phyloP scores from a whole-genome alignment of 2,329 filamentous ascomycete species.

The Aspergillus neoniger region DNA sequence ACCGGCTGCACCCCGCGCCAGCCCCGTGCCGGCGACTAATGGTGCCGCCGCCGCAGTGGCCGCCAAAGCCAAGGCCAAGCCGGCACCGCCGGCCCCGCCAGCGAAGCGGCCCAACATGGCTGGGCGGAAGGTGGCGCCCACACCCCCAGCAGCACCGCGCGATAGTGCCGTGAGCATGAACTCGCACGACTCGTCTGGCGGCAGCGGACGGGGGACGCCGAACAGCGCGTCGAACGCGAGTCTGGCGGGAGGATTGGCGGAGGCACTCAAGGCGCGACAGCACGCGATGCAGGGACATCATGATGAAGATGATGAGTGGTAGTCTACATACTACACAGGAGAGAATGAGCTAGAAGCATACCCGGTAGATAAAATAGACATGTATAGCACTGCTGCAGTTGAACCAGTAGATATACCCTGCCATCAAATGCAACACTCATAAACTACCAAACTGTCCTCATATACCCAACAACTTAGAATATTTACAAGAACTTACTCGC shows the following conservation, averaged over 20 bases:
- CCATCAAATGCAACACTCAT: background rate
- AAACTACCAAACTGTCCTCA: background rate
- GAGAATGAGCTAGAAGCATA: background rate
- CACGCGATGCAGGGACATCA: conserved; percentile 71
- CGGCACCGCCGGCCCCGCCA: conserved; percentile 74
- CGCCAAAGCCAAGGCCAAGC: conserved; percentile 60
- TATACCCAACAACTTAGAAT: background rate
- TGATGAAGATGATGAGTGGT: conserved; percentile 71
- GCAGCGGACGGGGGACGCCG: conserved; percentile 70
- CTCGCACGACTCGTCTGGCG: conserved; percentile 55
- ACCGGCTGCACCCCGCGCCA: conserved; percentile 49
- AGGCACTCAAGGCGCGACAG: conserved; percentile 75
- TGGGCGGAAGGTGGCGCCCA: conserved; percentile 71
- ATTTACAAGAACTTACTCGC: conserved; percentile 61
- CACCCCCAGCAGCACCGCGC: conserved; percentile 64
- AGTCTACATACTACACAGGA: no score
- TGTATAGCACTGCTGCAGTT: background rate
- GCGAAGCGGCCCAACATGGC: conserved; percentile 73
- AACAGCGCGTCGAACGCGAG: conserved; percentile 60
- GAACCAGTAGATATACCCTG: background rate
- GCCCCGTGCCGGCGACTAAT: conserved; percentile 66
- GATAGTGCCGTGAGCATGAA: conserved; percentile 61
- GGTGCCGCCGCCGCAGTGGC: conserved; percentile 39
- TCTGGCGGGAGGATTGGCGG: conserved; percentile 72
- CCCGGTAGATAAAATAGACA: conserved; percentile 4